Evolutionary conservation across 129 eudicot genomes (phyloP).

Genomic region (Flaveria ramosissima): DNA sequence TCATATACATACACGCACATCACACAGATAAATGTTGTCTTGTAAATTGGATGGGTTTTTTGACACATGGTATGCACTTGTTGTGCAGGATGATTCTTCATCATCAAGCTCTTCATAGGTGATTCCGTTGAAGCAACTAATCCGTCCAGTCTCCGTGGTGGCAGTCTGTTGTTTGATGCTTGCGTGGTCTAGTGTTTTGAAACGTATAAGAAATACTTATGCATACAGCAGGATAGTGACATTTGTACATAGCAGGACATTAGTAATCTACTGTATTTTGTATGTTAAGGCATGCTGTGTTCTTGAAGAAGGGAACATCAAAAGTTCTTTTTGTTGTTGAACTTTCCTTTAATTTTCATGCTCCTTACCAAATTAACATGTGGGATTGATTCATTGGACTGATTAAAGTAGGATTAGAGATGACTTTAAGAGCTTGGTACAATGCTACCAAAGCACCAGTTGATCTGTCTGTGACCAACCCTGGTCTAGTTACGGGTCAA

Average conservation of each 20-base stretch:
- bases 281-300: slow-evolving; percentile 11
- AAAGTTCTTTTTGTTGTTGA: neutral
- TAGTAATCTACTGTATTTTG: slow-evolving; percentile 23
- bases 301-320: slow-evolving; percentile 13
- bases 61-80: neutral
- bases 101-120: slow-evolving; percentile 13
- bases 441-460: neutral
- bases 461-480: no score
- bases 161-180: slow-evolving; percentile 16
- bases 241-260: slow-evolving; percentile 32
- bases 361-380: neutral
- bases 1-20: neutral
- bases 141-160: neutral
- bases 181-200: slow-evolving; percentile 13
- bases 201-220: neutral
- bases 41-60: neutral
- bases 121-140: slow-evolving; percentile 15
- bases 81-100: slow-evolving; percentile 32
- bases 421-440: neutral
- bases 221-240: slow-evolving; percentile 9
- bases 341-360: neutral
- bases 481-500: neutral
- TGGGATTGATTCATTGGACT: neutral
- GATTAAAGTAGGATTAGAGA: neutral
- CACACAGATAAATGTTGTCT: neutral